These are phyloP conservation scores for Wallemia ichthyophaga DNA, from an alignment of 1,284 basidiomycete species.

Conservation along the genomic window DNA sequence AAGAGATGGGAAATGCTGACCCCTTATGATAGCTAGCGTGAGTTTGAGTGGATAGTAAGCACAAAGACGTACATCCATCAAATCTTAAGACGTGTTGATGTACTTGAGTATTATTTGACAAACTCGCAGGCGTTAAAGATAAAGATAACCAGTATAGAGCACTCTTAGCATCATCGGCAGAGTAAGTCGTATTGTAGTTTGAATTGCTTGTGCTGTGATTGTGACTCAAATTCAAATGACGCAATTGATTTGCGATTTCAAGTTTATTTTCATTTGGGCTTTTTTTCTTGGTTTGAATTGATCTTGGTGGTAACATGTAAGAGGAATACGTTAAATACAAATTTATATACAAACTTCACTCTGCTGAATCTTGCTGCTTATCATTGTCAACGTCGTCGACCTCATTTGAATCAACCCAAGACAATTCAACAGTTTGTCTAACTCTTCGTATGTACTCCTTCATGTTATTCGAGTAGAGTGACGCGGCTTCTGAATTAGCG, in stretches of 20 bases:
- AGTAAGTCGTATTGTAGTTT: not conserved
- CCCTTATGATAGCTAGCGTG: not conserved
- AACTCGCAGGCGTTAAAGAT: not conserved
- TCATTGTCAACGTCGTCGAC: not conserved
- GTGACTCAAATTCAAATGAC: too few species aligned
- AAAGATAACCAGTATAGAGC: not conserved
- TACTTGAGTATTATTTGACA: not conserved
- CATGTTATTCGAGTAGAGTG: slow-evolving; percentile 88
- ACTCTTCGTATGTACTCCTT: slow-evolving; percentile 86
- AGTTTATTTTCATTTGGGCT: too few species aligned
- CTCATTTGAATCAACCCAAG: slow-evolving; percentile 34
- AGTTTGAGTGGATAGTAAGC: not conserved
- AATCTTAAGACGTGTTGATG: not conserved
- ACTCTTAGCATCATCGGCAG: not conserved
- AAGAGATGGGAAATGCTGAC: not conserved
- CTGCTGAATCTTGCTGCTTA: too few species aligned
- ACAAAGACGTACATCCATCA: not conserved
- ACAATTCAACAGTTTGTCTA: slow-evolving; percentile 66
- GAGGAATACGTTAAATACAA: not conserved
- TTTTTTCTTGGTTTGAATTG: not conserved
- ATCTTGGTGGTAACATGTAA: not conserved
- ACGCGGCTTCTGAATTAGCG: slow-evolving; percentile 88
- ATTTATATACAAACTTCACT: not conserved
- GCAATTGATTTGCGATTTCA: too few species aligned
- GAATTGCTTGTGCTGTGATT: too few species aligned